Conservation (phyloP, 2,329 filamentous ascomycete species). For the Ceratocystiopsis sp. region DNA sequence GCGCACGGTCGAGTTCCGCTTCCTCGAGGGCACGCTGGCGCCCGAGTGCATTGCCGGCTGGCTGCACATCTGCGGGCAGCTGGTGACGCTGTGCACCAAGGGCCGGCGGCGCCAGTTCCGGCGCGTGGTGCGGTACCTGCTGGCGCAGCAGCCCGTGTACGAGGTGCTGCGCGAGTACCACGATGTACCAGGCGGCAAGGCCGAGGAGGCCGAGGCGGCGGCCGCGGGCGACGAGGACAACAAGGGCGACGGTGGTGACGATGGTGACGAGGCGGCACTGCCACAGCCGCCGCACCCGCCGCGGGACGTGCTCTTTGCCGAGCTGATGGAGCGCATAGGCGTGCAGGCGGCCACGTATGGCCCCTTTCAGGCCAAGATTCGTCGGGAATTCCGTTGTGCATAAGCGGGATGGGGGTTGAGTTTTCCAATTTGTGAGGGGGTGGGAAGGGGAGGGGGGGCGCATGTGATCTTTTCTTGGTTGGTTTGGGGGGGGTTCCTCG, state of each 20-base stretch:
- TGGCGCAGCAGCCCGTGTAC: constrained; percentile 5
- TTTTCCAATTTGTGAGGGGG: no score
- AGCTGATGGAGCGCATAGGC: constrained; percentile 6
- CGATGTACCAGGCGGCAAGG: neutral
- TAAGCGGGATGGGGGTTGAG: no score
- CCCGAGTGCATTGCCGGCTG: constrained; percentile 16
- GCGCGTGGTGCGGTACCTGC: constrained; percentile 6
- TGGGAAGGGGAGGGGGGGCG: no score
- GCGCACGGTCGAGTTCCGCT: constrained; percentile 21
- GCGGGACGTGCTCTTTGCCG: constrained; percentile 2
- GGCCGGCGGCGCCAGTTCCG: constrained; percentile 4
- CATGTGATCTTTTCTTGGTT: no score
- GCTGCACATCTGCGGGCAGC: constrained; percentile 17
- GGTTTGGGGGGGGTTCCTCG: no score
- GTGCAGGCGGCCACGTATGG: constrained; percentile 1
- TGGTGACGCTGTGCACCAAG: constrained; percentile 15
- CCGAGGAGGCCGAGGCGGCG: neutral
- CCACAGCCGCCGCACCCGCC: neutral
- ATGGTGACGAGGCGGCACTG: no score
- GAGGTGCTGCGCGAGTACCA: neutral
- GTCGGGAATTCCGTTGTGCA: constrained; percentile 3
- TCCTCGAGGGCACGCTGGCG: constrained; percentile 20
- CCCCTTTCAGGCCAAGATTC: constrained; percentile 9
- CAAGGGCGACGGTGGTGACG: neutral
- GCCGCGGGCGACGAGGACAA: neutral